phyloP scores from a whole-genome alignment of 2,329 filamentous ascomycete genomes.

The Amylocarpus encephaloides region DNA sequence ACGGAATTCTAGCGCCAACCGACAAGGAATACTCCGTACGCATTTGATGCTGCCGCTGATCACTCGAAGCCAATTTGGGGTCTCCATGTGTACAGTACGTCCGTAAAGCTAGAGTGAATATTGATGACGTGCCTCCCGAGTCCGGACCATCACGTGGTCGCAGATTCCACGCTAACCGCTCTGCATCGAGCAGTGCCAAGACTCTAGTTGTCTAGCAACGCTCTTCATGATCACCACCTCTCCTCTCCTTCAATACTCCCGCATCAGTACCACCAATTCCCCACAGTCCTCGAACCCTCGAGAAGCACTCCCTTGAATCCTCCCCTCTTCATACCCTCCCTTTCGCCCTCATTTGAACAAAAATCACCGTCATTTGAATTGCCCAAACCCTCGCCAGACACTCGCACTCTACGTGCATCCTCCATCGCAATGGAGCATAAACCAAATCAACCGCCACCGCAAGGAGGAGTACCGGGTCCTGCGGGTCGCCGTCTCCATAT shows the following conservation, averaged over 20 bases:
- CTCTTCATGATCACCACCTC: neutral
- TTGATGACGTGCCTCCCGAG: too few relatives aligned
- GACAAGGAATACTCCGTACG: too few relatives aligned
- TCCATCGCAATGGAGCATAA: constrained; percentile 40
- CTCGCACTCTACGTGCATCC: constrained; percentile 44
- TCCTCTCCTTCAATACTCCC: constrained; percentile 23
- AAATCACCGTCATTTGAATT: constrained; percentile 26
- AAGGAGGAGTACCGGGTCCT: constrained; percentile 62
- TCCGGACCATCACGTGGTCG: too few relatives aligned
- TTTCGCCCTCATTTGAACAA: constrained; percentile 27
- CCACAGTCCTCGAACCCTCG: constrained; percentile 33
- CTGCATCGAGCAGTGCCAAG: neutral
- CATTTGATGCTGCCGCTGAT: too few relatives aligned
- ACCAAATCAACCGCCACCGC: constrained; percentile 50
- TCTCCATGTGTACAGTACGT: too few relatives aligned
- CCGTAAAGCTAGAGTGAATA: constrained; percentile 2
- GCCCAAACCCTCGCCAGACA: constrained; percentile 20
- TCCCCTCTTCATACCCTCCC: constrained; percentile 23
- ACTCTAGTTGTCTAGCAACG: neutral
- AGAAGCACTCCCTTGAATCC: constrained; percentile 29
- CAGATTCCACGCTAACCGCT: neutral
- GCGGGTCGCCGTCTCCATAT: constrained; percentile 90
- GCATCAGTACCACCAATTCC: constrained; percentile 10
- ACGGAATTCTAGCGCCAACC: too few relatives aligned
- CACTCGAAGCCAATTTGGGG: too few relatives aligned